Evolutionary conservation across 2,329 filamentous ascomycete species (phyloP), one percentile per base, ranked within the genome.

Genomic region (Xylariaceae sp.): DNA sequence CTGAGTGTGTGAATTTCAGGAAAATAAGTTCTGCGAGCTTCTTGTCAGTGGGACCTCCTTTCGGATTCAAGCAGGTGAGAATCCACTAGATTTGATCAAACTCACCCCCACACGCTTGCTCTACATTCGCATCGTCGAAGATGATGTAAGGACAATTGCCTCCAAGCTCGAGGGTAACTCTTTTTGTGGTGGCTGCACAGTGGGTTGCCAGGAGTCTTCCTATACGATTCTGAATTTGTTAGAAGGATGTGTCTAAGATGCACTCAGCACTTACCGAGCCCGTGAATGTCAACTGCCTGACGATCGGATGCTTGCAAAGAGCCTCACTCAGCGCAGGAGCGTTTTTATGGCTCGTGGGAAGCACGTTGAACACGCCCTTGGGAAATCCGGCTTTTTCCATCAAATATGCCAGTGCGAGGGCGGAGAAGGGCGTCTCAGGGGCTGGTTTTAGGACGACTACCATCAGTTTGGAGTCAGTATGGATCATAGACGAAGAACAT

Each of bases 271-370:
- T 48, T 60, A 71, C 69, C 15, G 70, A 71, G 15, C 90, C 90
- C 0, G 89, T 93, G 67, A 93, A 94, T 58, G 87, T 88, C 57
- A 93, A 78, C 71, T 92, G 92, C 54, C 76, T 77, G 0, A 81
- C 74, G 0, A 73, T 59, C 0, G 73, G 74, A 59, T 81, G 77
- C 34, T 74, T 73, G 62, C 78, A 80, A 1, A 82, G 73, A 0
- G 75, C 74, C 68, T 80, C 78, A 10, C 76, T 76, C 2, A 81
- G 70, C 0, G 67, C 56, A 0, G 78, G 78, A 0, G 78, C 80
- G 53, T 77, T 76, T 30, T 30, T 30, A 30, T 30, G 0, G 71
- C 72, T 77, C 0, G 79, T 80, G 0, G 77, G 77, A 52, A 81
- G 51, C 1, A 81, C 74, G 50, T 79, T 80, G 18, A 95, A 80